Evolutionary conservation across 495 filamentous ascomycete genomes (phyloP), one percentile per base, ranked within the genome.

Genomic region (Aspergillus asperescens): DNA sequence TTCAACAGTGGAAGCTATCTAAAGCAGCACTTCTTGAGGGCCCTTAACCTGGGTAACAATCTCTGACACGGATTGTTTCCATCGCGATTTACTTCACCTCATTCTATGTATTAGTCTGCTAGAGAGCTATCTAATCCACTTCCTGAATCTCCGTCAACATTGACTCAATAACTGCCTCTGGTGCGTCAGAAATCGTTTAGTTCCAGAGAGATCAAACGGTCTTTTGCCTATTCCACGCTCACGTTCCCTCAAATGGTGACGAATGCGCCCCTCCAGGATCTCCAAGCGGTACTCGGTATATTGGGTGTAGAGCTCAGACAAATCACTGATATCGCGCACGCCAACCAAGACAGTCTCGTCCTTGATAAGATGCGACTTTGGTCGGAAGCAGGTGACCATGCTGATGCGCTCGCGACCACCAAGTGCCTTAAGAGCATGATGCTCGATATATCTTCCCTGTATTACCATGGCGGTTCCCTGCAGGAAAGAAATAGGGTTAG

Each of bases 351-450:
- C 76, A 1, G 81, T 80, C 54, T 87, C 84, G 52, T 89, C 86
- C 13, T 70, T 73, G 22, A 84, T 51, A 12, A 65, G 64, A 1
- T 84, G 72, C 22, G 70, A 73, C 19, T 71, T 74, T 4, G 84
- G 83, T 7, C 86, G 77, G 69, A 87, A 87, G 6, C 80, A 82
- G 2, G 85, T 87, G 10, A 88, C 85, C 74, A 86, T 83, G 24
- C 81, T 86, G 68, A 88, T 84, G 28, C 85, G 81, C 63, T 88
- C 86, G 19, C 76, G 74, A 4, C 74, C 72, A 16, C 83, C 82
- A 7, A 82, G 74, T 0, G 84, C 78, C 16, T 76, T 76, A 5
- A 87, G 72, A 13, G 85, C 86, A 61, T 82, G 78, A 58, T 89
- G 86, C 43, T 81, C 78, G 54, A 88, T 86, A 59, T 88, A 86